Base-by-base conservation (phyloP, 768 basidiomycete species). In the Neoboletus subvelutipes region DNA sequence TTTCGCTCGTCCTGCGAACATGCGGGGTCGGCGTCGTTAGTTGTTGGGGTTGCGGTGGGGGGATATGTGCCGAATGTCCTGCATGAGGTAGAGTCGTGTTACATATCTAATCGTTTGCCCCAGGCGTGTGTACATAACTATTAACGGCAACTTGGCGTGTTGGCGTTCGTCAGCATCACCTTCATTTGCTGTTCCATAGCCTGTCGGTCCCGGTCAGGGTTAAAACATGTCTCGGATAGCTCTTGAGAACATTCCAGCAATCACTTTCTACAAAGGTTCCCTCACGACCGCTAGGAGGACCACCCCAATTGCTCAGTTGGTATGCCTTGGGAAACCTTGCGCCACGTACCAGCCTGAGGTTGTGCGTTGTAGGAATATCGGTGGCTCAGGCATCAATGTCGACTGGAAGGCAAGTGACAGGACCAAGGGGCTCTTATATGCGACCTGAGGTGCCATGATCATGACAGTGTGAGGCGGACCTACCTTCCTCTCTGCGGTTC, bases 41-140 rank as follows among this genome's bases (percentile, higher is more conserved):
- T 66, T 98, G 96, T 70, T 88, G 83, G 82, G 96, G 95, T 13
- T 98, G 96, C 71, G 75, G 79, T 4, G 85, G 85, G 61, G 87
- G 87, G 15, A 74, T 87, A 43, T 92, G 90, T 69, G 81, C 84
- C 50, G 86, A 83, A 5, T 92, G 90, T 67, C 77, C 84, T 53
- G 67, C 75, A 39, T 77, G 62, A 71, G 22, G 46, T 22, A 6
- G 39, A 29, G 22, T 43, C 29, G 36, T 31, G 18, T 15, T 24
- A 5, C n/a, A 11, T 41, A 42, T 29, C 28, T 29, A 10, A n/a
- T 45, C 46, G 33, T 37, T 45, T 31, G 52, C 15, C 12, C 28
- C n/a, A 8, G 20, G 49, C 52, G 56, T 54, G 56, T 61, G 52
- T 48, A 51, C n/a, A 20, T 48, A 37, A 43, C 52, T 50, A 41